Percentiles rank a stretch among this genome's conserved stretches.
Conservation (phyloP, 352 stramenopile species). For the Globisporangium abappressorium region DNA sequence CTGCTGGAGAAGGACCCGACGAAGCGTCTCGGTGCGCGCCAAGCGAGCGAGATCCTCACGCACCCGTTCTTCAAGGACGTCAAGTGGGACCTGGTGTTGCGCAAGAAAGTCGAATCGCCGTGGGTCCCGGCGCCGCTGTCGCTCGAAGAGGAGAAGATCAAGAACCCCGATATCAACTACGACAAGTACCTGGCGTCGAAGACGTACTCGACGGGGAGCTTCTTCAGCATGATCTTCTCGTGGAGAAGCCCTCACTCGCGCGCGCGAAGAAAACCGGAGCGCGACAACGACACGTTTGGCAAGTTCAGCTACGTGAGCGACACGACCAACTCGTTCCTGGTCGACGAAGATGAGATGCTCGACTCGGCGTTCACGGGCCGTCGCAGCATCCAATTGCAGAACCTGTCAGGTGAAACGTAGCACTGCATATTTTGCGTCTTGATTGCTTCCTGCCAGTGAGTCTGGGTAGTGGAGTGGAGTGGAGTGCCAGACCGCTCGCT, state of each 20-base stretch:
- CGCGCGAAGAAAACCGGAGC: slow-evolving; percentile 44
- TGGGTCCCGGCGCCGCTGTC: slow-evolving; percentile 72
- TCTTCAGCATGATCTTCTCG: slow-evolving; percentile 83
- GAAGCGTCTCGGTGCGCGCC: slow-evolving; percentile 76
- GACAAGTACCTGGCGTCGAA: slow-evolving; percentile 84
- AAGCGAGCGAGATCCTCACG: slow-evolving; percentile 78
- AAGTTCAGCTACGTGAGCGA: slow-evolving; percentile 90
- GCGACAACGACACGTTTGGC: slow-evolving; percentile 73
- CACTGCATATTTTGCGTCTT: slow-evolving; percentile 5
- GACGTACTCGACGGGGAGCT: slow-evolving; percentile 69
- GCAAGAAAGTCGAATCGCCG: slow-evolving; percentile 74
- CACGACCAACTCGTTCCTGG: slow-evolving; percentile 85
- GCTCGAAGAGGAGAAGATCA: slow-evolving; percentile 68
- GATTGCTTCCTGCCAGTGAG: neutral
- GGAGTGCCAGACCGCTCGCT: neutral
- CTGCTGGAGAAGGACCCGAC: slow-evolving; percentile 83
- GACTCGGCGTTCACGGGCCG: slow-evolving; percentile 80
- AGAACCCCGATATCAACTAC: slow-evolving; percentile 83
- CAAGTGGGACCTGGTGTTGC: slow-evolving; percentile 78
- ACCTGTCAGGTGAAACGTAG: slow-evolving; percentile 71
- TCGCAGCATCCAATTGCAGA: slow-evolving; percentile 79
- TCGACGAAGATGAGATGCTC: slow-evolving; percentile 89
- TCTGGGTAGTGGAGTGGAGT: neutral
- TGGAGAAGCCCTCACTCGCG: slow-evolving; percentile 66
- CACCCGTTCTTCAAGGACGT: slow-evolving; percentile 83